Evolutionary conservation across 1,284 basidiomycete genomes (phyloP), one percentile per base, ranked within the genome.

Genomic region (Ceratobasidium sp.): DNA sequence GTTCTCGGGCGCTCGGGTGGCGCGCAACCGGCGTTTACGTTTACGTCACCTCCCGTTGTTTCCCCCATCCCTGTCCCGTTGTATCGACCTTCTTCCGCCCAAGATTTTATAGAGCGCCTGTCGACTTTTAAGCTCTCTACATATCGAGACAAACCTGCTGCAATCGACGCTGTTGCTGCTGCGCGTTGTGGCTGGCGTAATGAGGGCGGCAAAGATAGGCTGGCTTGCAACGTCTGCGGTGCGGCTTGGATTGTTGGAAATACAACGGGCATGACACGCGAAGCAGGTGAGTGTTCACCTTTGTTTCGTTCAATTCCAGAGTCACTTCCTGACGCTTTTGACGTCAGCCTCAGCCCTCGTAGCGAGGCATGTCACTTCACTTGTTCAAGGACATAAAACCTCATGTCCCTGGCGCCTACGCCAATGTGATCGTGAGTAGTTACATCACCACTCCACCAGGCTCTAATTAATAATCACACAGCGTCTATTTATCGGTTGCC

Each of bases 401-500:
- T 91, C 91, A 0, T 94, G 93, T 79, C 93, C 93, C 1, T 94
- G 93, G 93, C 92, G 88, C 81, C 85, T 85, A 41, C 86, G 88
- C 72, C 93, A 94, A 80, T 93, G 93, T 78, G 91, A 93, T 81
- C 82, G 93, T 94, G 79, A 78, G 88, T 83, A 59, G 54, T 64
- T 45, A 19, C 19, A 17, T 19, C 6, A 17, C 31, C 29, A n/a
- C 17, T 44, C 41, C 9, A 14, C 14, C 24, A 44, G 1, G 11
- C 29, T 36, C 50, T 47, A 54, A 63, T 56, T 33, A 71, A 29
- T 36, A 45, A 53, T 48, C 19, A 5, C 31, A 36, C 59, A 78
- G 78, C 74, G 15, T 89, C 90, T 0, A 89, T 94, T 66, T 94
- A 94, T 79, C 89, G 89, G 62, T 88, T 94, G 41, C 90, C 90